Percentiles rank a stretch among this genome's conserved stretches.
Evolutionary conservation across 169 alveolate species (phyloP).

Genomic region (Cryptosporidium viatorum): DNA sequence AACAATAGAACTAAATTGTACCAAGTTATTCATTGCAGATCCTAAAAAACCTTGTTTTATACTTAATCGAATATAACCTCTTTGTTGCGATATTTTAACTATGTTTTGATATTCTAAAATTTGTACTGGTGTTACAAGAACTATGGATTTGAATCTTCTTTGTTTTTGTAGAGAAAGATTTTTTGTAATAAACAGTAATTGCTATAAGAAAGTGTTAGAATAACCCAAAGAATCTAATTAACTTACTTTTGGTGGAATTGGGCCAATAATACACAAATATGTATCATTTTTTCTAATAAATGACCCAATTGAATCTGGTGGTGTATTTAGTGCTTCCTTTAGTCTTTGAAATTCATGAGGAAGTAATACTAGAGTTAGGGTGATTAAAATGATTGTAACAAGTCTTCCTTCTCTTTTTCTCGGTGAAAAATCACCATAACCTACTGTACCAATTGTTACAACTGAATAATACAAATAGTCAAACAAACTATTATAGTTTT

Average conservation of each 20-base stretch:
- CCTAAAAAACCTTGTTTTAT: slow-evolving; percentile 28
- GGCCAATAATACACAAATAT: slow-evolving; percentile 76
- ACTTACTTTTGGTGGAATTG: slow-evolving; percentile 76
- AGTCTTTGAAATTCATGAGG: slow-evolving; percentile 78
- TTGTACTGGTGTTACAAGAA: slow-evolving; percentile 10
- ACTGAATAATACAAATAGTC: slow-evolving; percentile 77
- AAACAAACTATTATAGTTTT: slow-evolving; percentile 52
- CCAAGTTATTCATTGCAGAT: neutral
- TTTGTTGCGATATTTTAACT: slow-evolving; percentile 47
- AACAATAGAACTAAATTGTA: slow-evolving; percentile 13
- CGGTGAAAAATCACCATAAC: slow-evolving; percentile 79
- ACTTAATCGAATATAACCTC: slow-evolving; percentile 34
- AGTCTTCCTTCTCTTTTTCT: slow-evolving; percentile 76
- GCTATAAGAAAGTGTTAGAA: neutral
- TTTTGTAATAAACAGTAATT: neutral
- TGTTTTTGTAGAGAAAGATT: slow-evolving; percentile 30
- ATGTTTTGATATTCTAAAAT: slow-evolving; percentile 24
- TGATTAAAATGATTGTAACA: slow-evolving; percentile 70
- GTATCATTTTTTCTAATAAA: slow-evolving; percentile 71
- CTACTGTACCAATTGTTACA: slow-evolving; percentile 79
- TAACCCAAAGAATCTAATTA: neutral
- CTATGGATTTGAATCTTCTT: slow-evolving; percentile 28
- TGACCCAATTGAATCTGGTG: slow-evolving; percentile 75
- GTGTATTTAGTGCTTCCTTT: slow-evolving; percentile 77
- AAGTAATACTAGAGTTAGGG: slow-evolving; percentile 74